Conservation (phyloP, 2,329 filamentous ascomycete species). For the Pyrenochaeta sp. region DNA sequence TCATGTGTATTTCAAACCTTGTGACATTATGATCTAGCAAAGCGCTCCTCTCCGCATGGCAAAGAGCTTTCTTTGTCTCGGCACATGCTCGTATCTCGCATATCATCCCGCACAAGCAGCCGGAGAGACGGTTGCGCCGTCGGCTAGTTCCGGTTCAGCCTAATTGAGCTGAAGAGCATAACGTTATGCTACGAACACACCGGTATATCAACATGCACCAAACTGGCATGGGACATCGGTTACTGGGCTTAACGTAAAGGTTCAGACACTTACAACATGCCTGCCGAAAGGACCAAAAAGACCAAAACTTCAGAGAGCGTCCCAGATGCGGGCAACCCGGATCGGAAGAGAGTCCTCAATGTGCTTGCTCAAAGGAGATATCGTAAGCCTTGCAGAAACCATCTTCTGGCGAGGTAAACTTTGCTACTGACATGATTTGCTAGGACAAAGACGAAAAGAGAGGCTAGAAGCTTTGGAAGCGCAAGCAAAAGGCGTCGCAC, state of each 20-base stretch:
- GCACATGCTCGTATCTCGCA: conserved; percentile 4
- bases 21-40: neutral
- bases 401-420: neutral
- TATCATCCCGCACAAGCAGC: conserved; percentile 1
- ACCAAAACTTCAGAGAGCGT: conserved; percentile 28
- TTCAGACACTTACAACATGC: conserved; percentile 29
- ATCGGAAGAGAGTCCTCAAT: conserved; percentile 42
- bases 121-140: conserved; percentile 5
- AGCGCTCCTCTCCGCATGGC: neutral
- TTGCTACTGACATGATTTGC: neutral
- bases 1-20: too few species aligned
- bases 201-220: conserved; percentile 11
- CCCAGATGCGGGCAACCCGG: conserved; percentile 35
- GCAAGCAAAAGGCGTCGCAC: conserved; percentile 16
- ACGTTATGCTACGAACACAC: conserved; percentile 30
- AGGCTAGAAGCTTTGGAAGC: conserved; percentile 37
- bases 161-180: conserved; percentile 24
- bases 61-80: neutral
- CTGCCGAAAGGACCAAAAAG: conserved; percentile 28
- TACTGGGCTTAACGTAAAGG: conserved; percentile 13
- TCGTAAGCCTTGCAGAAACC: conserved; percentile 19
- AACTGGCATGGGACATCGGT: neutral
- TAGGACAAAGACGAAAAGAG: conserved; percentile 37
- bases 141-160: conserved; percentile 9
- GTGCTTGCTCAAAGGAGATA: conserved; percentile 44